Conservation (phyloP, 2,329 filamentous ascomycete species). For the Phialophora tarda region DNA sequence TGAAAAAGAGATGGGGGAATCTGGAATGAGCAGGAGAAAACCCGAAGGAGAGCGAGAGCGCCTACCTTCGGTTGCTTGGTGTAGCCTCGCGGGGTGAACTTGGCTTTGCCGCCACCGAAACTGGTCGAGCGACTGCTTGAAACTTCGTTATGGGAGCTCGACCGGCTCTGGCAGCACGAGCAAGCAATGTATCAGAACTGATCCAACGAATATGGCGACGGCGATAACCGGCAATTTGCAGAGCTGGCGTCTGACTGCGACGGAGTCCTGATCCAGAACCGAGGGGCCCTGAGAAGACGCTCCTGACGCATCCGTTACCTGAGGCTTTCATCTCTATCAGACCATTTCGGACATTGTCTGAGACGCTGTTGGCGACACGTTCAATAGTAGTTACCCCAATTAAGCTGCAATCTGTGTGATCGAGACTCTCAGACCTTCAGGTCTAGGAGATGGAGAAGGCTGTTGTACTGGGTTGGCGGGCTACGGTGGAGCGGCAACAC, state of each 20-base stretch:
- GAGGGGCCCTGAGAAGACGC: neutral
- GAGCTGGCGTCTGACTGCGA: neutral
- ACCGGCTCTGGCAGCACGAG: neutral
- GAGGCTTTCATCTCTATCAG: constrained; percentile 1
- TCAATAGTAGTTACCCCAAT: neutral
- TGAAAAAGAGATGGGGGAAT: neutral
- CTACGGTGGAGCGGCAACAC: constrained; percentile 2
- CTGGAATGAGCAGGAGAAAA: neutral
- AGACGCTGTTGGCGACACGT: neutral
- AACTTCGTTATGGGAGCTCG: neutral
- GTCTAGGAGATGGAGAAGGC: neutral
- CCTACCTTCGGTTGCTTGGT: neutral
- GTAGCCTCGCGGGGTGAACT: neutral
- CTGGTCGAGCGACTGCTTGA: neutral
- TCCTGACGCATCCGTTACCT: neutral
- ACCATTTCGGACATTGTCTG: neutral
- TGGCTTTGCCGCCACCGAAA: neutral
- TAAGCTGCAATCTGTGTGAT: neutral
- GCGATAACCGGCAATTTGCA: neutral
- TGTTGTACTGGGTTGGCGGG: neutral
- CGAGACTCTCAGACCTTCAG: neutral
- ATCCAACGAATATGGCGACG: neutral
- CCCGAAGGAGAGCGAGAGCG: neutral
- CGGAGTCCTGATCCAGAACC: neutral
- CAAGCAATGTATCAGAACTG: neutral